phyloP scores from a whole-genome alignment of 495 filamentous ascomycete species.

The Penicillium tannophilum region DNA sequence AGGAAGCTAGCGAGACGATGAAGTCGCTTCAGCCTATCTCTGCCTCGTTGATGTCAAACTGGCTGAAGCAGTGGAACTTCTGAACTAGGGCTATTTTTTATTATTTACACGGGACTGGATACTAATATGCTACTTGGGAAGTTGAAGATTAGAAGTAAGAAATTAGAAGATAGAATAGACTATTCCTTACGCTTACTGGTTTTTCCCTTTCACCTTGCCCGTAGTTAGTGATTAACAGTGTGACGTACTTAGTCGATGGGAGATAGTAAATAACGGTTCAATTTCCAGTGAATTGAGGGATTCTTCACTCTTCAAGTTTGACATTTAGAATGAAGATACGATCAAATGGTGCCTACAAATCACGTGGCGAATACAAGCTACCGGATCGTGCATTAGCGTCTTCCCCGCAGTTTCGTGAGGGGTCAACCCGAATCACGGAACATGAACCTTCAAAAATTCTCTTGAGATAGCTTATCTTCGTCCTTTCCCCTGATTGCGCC shows the following conservation, averaged over 20 bases:
- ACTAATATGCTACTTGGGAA: not conserved
- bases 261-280: too few relatives aligned
- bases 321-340: too few relatives aligned
- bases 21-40: constrained; percentile 20
- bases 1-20: constrained; percentile 30
- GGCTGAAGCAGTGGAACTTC: constrained; percentile 29
- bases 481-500: not conserved
- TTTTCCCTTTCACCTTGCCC: too few relatives aligned
- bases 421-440: not conserved
- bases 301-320: too few relatives aligned
- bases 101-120: not conserved
- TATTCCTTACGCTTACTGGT: too few relatives aligned
- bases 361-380: not conserved
- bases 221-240: too few relatives aligned
- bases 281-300: too few relatives aligned
- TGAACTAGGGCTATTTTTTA: constrained; percentile 1
- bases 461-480: constrained; percentile 1
- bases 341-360: not conserved
- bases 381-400: constrained; percentile 4
- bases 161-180: too few relatives aligned
- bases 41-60: constrained; percentile 24
- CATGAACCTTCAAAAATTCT: not conserved
- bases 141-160: too few relatives aligned
- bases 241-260: too few relatives aligned
- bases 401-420: constrained; percentile 7